A percentile compares a stretch with the other conserved stretches of the same genome.
phyloP scores from a whole-genome alignment of 179 eudicot species.

The Silene noctiflora region DNA sequence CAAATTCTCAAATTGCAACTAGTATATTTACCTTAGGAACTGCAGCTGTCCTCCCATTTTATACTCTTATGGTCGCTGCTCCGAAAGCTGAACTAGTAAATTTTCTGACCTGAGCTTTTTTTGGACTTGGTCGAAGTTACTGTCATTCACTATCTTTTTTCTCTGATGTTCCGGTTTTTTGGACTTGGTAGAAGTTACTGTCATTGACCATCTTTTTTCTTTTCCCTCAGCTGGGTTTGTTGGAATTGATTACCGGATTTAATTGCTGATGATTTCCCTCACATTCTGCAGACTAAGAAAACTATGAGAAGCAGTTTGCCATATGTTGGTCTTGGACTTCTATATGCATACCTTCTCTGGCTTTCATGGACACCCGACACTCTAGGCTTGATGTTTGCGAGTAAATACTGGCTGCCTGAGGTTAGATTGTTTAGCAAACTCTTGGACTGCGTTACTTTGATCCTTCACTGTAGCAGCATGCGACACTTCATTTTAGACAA shows the following conservation, averaged over 20 bases:
- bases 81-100: slow-evolving; percentile 79
- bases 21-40: slow-evolving; percentile 76
- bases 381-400: slow-evolving; percentile 66
- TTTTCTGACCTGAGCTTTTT: slow-evolving; percentile 11
- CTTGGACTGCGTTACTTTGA: not conserved
- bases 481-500: not conserved
- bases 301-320: slow-evolving; percentile 69
- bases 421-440: slow-evolving; percentile 32
- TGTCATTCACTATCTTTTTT: not conserved
- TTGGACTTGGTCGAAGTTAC: not conserved
- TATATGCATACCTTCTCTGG: slow-evolving; percentile 72
- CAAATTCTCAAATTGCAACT: slow-evolving; percentile 55
- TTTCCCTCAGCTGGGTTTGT: too few species aligned
- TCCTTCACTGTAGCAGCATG: not conserved
- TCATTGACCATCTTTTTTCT: not conserved
- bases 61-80: slow-evolving; percentile 85
- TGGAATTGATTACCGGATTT: not conserved
- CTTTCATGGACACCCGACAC: slow-evolving; percentile 97
- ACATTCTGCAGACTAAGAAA: slow-evolving; percentile 68
- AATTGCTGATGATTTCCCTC: slow-evolving; percentile 2
- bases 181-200: not conserved
- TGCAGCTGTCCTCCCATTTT: slow-evolving; percentile 85
- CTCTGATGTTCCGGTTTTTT: not conserved
- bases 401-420: slow-evolving; percentile 93
- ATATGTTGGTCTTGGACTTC: slow-evolving; percentile 61